phyloP scores from a whole-genome alignment of 331 rosid species.

The Rhamnella rubrinervis region DNA sequence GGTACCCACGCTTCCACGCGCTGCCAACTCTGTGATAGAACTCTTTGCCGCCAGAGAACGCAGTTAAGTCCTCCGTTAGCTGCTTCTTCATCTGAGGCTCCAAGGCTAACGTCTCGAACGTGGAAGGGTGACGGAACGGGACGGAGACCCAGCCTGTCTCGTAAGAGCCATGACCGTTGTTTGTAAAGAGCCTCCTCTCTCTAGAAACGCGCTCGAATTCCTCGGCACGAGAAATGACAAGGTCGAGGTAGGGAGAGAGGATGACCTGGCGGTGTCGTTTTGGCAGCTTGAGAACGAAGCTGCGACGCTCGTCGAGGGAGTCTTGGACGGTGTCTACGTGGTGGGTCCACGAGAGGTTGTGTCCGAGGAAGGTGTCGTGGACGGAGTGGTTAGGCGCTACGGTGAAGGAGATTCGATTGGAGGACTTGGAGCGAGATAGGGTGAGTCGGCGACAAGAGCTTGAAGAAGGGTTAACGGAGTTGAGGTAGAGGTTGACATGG shows the following conservation, averaged over 20 bases:
- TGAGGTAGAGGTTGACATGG: conserved; percentile 74
- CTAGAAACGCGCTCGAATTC: conserved; percentile 76
- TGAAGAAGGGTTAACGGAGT: conserved; percentile 54
- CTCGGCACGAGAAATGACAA: conserved; percentile 64
- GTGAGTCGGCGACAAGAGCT: conserved; percentile 62
- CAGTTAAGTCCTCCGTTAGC: conserved; percentile 54
- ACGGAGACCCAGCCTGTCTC: conserved; percentile 92
- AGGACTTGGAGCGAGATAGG: conserved; percentile 79
- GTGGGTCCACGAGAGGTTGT: conserved; percentile 69
- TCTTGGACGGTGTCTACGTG: conserved; percentile 84
- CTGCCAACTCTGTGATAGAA: conserved; percentile 79
- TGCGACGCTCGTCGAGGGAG: conserved; percentile 75
- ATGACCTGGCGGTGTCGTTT: conserved; percentile 69
- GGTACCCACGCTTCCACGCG: conserved; percentile 89
- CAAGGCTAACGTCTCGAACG: conserved; percentile 70
- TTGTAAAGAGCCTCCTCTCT: conserved; percentile 74
- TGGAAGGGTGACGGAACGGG: conserved; percentile 86
- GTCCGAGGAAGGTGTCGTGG: conserved; percentile 54
- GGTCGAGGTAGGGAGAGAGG: conserved; percentile 59
- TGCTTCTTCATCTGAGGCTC: conserved; percentile 67
- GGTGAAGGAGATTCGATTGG: conserved; percentile 65
- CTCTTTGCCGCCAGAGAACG: conserved; percentile 63
- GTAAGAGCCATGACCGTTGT: conserved; percentile 63
- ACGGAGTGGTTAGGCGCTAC: conserved; percentile 85
- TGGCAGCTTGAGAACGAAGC: conserved; percentile 75